A percentile compares a stretch with the other conserved stretches of the same genome.
Conservation (phyloP, 1,284 basidiomycete genomes). For the Apiotrichum gracile region DNA sequence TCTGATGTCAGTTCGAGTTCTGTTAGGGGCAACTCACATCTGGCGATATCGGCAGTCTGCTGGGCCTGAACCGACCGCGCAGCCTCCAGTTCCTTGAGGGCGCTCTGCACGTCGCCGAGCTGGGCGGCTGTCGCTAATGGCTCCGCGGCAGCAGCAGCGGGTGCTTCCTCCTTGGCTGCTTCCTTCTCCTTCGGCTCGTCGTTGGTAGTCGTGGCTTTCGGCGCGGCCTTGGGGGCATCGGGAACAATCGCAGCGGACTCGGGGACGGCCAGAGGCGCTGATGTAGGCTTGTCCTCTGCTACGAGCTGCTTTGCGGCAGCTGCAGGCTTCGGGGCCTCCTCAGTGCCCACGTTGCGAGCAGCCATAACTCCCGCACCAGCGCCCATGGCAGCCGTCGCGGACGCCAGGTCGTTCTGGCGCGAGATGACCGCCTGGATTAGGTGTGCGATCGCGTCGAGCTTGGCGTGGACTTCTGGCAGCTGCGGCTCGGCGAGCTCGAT, state of each 20-base stretch:
- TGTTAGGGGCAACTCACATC: slow-evolving; percentile 30
- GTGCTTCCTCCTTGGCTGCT: no score
- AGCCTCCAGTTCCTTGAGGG: slow-evolving; percentile 35
- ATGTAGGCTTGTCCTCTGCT: no score
- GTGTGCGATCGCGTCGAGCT: slow-evolving; percentile 36
- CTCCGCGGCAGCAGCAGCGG: neutral
- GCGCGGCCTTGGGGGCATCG: neutral
- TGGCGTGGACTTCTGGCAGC: slow-evolving; percentile 25
- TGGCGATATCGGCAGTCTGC: slow-evolving; percentile 42
- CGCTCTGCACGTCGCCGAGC: slow-evolving; percentile 27
- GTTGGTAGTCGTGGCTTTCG: neutral
- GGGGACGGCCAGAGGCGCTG: no score
- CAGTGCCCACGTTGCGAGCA: neutral
- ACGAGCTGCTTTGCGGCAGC: no score
- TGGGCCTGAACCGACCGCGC: slow-evolving; percentile 35
- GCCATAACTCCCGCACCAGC: neutral
- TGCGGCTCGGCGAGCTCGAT: slow-evolving; percentile 8
- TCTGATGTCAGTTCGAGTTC: slow-evolving; percentile 21
- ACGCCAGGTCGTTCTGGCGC: slow-evolving; percentile 3
- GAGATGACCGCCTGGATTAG: slow-evolving; percentile 32
- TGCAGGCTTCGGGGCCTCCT: no score
- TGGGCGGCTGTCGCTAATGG: slow-evolving; percentile 12
- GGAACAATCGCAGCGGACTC: neutral
- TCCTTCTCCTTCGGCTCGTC: no score
- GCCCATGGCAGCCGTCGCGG: neutral